Evolutionary conservation across 2,329 filamentous ascomycete species (phyloP).

Genomic region (Fusarium sp.): DNA sequence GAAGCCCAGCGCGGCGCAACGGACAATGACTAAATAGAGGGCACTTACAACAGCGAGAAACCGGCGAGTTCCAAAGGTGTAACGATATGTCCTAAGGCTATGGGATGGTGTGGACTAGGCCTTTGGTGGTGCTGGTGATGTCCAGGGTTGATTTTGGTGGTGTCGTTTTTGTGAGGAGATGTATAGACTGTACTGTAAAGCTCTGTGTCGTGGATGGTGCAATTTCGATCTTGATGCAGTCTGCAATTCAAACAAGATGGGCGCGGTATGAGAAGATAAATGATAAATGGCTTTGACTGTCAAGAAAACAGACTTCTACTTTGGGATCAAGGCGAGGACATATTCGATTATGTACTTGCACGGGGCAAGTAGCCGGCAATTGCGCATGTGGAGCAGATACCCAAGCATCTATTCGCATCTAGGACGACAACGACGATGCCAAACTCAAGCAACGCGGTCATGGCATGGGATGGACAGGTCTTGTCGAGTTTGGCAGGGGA

Average conservation of each 20-base stretch:
- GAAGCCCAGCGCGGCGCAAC: slow-evolving; percentile 21
- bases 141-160: slow-evolving; percentile 23
- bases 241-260: slow-evolving; percentile 24
- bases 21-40: slow-evolving; percentile 25
- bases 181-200: not conserved
- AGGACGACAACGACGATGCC: slow-evolving; percentile 37
- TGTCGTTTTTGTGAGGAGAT: slow-evolving; percentile 10
- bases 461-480: slow-evolving; percentile 28
- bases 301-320: slow-evolving; percentile 43
- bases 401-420: slow-evolving; percentile 32
- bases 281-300: slow-evolving; percentile 24
- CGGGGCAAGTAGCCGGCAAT: slow-evolving; percentile 40
- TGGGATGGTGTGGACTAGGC: slow-evolving; percentile 37
- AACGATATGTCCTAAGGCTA: slow-evolving; percentile 7
- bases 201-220: slow-evolving; percentile 10
- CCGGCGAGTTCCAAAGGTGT: slow-evolving; percentile 4
- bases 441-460: slow-evolving; percentile 38
- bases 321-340: slow-evolving; percentile 46
- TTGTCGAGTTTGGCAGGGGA: slow-evolving; percentile 39
- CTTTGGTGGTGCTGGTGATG: slow-evolving; percentile 33
- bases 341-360: slow-evolving; percentile 49
- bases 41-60: slow-evolving; percentile 31
- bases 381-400: slow-evolving; percentile 35
- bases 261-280: slow-evolving; percentile 21
- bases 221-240: slow-evolving; percentile 33